A percentile compares a stretch with the other conserved stretches of the same genome.
Evolutionary conservation across 371 early-diverging fungal species (phyloP).

Genomic region (Quaeritorhiza haematococci): DNA sequence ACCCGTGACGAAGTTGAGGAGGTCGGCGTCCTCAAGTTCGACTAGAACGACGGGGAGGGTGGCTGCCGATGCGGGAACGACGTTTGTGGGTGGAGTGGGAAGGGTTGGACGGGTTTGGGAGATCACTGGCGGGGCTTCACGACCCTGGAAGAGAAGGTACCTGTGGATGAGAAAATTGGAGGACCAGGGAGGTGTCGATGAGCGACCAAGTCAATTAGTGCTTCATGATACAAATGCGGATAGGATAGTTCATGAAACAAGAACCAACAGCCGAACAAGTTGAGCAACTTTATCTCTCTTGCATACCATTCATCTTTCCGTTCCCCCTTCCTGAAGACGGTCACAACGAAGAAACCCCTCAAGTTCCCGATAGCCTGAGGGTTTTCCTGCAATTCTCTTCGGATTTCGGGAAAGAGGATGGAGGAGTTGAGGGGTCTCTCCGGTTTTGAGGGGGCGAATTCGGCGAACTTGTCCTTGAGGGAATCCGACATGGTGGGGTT

Average conservation of each 20-base stretch:
- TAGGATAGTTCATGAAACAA: too few species aligned
- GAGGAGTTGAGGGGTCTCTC: constrained; percentile 17
- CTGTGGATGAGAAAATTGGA: constrained; percentile 5
- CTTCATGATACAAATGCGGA: not conserved
- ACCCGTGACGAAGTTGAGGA: constrained; percentile 32
- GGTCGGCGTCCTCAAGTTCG: constrained; percentile 30
- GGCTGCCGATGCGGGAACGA: not conserved
- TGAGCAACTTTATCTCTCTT: too few species aligned
- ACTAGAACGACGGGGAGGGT: constrained; percentile 21
- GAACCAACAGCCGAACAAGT: not conserved
- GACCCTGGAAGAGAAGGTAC: constrained; percentile 29
- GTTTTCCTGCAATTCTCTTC: constrained; percentile 17
- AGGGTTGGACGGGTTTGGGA: constrained; percentile 19
- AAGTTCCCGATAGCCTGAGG: constrained; percentile 18
- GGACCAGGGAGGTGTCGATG: not conserved
- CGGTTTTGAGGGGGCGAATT: constrained; percentile 12
- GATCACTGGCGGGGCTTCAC: constrained; percentile 15
- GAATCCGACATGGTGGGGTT: too few species aligned
- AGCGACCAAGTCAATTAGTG: not conserved
- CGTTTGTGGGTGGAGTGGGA: constrained; percentile 7
- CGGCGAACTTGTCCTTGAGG: constrained; percentile 20
- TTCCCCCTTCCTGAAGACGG: constrained; percentile 19
- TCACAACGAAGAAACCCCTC: constrained; percentile 26
- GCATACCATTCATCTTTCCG: constrained; percentile 29
- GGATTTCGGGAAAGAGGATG: constrained; percentile 29